Conservation (phyloP, 352 stramenopile genomes). For the Phytophthora agathidicida region DNA sequence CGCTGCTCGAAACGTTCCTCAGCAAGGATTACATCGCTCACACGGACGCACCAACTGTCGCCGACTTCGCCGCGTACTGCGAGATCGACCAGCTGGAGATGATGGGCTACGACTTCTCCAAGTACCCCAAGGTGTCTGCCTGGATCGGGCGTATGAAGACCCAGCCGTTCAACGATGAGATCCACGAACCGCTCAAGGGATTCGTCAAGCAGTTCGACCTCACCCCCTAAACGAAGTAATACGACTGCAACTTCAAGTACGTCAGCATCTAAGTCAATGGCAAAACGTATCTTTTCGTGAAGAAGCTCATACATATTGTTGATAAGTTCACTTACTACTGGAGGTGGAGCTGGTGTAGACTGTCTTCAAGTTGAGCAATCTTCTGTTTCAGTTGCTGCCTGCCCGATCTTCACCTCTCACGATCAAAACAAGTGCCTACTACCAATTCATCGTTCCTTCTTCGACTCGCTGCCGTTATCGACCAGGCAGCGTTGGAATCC, state of each 20-base stretch:
- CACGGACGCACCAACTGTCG: constrained; percentile 61
- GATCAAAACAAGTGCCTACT: constrained; percentile 6
- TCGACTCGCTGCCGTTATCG: constrained; percentile 19
- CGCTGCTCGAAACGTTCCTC: constrained; percentile 55
- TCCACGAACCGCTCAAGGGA: constrained; percentile 40
- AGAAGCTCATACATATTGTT: neutral
- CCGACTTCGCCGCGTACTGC: constrained; percentile 61
- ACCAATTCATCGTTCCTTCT: constrained; percentile 39
- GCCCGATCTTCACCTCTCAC: neutral
- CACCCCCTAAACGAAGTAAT: constrained; percentile 22
- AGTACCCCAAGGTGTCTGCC: constrained; percentile 53
- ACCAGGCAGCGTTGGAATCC: constrained; percentile 57
- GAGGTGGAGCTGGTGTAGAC: neutral
- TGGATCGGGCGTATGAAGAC: constrained; percentile 68
- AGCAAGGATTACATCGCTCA: constrained; percentile 54
- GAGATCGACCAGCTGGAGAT: constrained; percentile 69
- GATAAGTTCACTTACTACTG: constrained; percentile 24
- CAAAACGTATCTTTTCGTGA: neutral
- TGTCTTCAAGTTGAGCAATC: neutral
- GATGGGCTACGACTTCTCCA: constrained; percentile 58
- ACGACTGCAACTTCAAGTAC: constrained; percentile 6
- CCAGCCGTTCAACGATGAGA: constrained; percentile 59
- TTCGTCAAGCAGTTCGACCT: constrained; percentile 38
- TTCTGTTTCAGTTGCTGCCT: neutral
- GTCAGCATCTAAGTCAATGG: constrained; percentile 2